A percentile compares a stretch with the other conserved stretches of the same genome.
Conservation (phyloP, 306 rosid genomes). For the Myrica gale region DNA sequence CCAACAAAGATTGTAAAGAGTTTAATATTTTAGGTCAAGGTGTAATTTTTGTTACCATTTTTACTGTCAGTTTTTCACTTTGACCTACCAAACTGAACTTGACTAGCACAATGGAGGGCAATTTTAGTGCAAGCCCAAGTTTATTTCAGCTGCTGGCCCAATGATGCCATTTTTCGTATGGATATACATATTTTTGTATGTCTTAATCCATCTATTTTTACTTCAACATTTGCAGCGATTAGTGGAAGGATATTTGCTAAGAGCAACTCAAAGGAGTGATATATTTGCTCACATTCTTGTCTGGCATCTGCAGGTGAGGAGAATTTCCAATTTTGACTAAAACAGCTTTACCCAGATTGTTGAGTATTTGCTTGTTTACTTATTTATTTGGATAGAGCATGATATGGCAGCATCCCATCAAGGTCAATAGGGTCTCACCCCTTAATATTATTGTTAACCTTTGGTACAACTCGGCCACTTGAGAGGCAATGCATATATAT, state of each 20-base stretch:
- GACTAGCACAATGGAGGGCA: not conserved
- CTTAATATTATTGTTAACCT: not conserved
- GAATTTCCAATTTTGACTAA: constrained; percentile 4
- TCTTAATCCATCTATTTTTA: constrained; percentile 20
- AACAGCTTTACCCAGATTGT: not conserved
- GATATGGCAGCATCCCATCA: not conserved
- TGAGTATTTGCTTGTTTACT: not conserved
- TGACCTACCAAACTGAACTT: not conserved
- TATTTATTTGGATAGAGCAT: not conserved
- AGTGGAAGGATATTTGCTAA: constrained; percentile 94
- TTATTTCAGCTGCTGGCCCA: not conserved
- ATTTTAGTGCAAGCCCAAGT: not conserved
- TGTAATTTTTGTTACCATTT: not conserved
- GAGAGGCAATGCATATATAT: not conserved
- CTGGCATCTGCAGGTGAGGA: constrained; percentile 86
- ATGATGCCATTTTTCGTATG: not conserved
- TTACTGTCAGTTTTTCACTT: not conserved
- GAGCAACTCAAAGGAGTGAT: constrained; percentile 95
- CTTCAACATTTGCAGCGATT: constrained; percentile 58
- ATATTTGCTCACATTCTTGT: constrained; percentile 92
- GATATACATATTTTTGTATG: too few species aligned
- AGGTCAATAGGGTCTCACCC: not conserved
- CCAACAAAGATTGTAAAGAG: not conserved
- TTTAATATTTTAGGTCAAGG: not conserved
- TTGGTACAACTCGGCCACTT: not conserved